These are phyloP conservation scores for Phytopythium kandeliae DNA, from an alignment of 352 stramenopile genomes.

Conservation along the genomic window DNA sequence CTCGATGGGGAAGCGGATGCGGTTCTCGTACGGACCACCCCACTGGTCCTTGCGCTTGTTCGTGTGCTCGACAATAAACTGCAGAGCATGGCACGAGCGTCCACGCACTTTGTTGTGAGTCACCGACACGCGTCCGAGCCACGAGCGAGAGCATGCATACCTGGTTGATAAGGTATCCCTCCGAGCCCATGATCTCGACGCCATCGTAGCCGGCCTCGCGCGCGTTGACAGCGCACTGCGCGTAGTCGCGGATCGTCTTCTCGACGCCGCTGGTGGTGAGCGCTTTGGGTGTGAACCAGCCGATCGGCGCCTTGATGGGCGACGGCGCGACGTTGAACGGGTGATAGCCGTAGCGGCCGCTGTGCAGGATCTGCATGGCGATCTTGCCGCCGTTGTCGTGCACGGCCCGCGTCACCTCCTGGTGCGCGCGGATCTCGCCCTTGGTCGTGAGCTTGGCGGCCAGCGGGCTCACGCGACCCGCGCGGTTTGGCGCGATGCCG, in stretches of 20 bases:
- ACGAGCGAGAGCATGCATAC: too few species aligned
- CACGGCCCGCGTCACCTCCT: conserved; percentile 92
- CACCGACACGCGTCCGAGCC: too few species aligned
- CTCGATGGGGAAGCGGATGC: conserved; percentile 92
- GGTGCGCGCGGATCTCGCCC: conserved; percentile 86
- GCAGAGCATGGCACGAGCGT: neutral
- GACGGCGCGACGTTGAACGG: conserved; percentile 92
- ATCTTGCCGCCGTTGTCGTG: conserved; percentile 86
- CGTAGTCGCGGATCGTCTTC: conserved; percentile 93
- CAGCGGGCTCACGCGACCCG: conserved; percentile 90
- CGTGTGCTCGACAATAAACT: conserved; percentile 95
- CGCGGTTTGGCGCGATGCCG: conserved; percentile 91
- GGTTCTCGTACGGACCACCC: conserved; percentile 92
- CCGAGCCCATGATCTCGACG: conserved; percentile 98
- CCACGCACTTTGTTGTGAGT: too few species aligned
- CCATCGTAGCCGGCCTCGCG: conserved; percentile 94
- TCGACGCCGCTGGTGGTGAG: conserved; percentile 82
- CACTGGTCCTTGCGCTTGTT: conserved; percentile 95
- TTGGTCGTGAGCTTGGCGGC: conserved; percentile 92
- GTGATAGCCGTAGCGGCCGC: conserved; percentile 96
- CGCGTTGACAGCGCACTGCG: conserved; percentile 75
- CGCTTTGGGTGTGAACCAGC: conserved; percentile 86
- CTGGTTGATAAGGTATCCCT: conserved; percentile 97
- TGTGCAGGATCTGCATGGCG: conserved; percentile 91
- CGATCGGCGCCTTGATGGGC: conserved; percentile 92